phyloP scores from a whole-genome alignment of 441 rosid species.

The Sinapis alba region DNA sequence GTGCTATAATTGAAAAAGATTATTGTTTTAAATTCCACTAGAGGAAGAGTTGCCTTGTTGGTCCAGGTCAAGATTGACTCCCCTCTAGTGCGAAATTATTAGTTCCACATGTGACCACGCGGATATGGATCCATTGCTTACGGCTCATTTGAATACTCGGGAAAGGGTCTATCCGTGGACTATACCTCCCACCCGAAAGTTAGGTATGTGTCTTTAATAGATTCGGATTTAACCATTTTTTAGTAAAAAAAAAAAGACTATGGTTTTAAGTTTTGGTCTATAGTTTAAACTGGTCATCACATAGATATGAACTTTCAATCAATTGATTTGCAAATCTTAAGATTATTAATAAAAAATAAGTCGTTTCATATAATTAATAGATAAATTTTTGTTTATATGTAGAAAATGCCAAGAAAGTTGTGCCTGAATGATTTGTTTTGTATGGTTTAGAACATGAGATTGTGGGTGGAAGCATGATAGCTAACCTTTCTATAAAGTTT shows the following conservation, averaged over 20 bases:
- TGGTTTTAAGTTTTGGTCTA: not conserved
- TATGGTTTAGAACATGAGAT: slow-evolving; percentile 10
- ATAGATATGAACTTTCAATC: not conserved
- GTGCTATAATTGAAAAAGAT: not conserved
- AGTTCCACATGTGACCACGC: too few species aligned
- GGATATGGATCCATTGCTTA: too few species aligned
- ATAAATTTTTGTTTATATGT: not conserved
- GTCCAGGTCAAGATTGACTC: too few species aligned
- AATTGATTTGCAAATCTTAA: not conserved
- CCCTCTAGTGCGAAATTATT: too few species aligned
- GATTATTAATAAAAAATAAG: not conserved
- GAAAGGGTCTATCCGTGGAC: too few species aligned
- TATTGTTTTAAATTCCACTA: too few species aligned
- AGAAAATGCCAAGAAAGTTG: slow-evolving; percentile 16
- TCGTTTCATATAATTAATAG: not conserved
- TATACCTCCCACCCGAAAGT: too few species aligned
- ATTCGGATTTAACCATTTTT: too few species aligned
- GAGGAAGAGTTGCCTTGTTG: too few species aligned
- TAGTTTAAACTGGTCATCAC: slow-evolving; percentile 1
- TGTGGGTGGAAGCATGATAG: slow-evolving; percentile 32
- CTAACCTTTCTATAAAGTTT: slow-evolving; percentile 33
- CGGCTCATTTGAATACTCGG: too few species aligned
- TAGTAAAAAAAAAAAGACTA: not conserved
- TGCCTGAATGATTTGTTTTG: slow-evolving; percentile 14
- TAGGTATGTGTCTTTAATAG: too few species aligned